phyloP scores from a whole-genome alignment of 2,329 filamentous ascomycete species.

The Sodiomyces alkalinus region DNA sequence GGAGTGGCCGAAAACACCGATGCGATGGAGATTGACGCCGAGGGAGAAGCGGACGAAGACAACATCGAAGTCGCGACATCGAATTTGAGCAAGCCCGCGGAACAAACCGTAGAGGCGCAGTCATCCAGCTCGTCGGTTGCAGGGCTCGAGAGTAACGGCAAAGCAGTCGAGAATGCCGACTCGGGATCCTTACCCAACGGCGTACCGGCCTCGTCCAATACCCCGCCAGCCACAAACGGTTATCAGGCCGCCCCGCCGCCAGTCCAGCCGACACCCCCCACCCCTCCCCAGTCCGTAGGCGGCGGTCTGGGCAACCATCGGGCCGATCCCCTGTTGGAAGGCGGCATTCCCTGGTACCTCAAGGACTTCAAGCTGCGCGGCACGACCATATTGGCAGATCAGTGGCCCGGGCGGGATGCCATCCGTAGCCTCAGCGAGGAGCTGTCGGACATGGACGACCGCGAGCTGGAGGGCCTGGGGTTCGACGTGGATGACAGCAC shows the following conservation, averaged over 20 bases:
- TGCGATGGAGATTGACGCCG: slow-evolving; percentile 20
- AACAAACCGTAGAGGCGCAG: too few relatives aligned
- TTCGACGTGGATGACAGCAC: slow-evolving; percentile 35
- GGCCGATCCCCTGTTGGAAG: slow-evolving; percentile 44
- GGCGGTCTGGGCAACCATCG: slow-evolving; percentile 34
- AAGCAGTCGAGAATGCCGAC: slow-evolving; percentile 12
- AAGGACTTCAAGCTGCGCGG: slow-evolving; percentile 64
- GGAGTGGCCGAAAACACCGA: slow-evolving; percentile 20
- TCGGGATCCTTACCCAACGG: slow-evolving; percentile 13
- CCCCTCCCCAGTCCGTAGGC: slow-evolving; percentile 51
- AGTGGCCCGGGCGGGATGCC: slow-evolving; percentile 57
- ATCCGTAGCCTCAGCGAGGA: slow-evolving; percentile 61
- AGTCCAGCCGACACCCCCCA: slow-evolving; percentile 36
- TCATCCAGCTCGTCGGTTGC: slow-evolving; percentile 14
- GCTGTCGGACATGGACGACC: slow-evolving; percentile 82
- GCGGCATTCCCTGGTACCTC: slow-evolving; percentile 81
- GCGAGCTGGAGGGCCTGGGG: slow-evolving; percentile 61
- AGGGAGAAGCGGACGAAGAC: slow-evolving; percentile 20
- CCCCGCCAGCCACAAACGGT: slow-evolving; percentile 32
- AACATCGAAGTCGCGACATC: slow-evolving; percentile 33
- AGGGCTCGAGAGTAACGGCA: slow-evolving; percentile 11
- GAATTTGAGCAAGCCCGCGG: slow-evolving; percentile 5
- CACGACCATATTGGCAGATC: slow-evolving; percentile 64
- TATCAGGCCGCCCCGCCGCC: slow-evolving; percentile 20
- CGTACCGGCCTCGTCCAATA: slow-evolving; percentile 18